A percentile compares a stretch with the other conserved stretches of the same genome.
These are phyloP conservation scores for Picea glauca DNA, from an alignment of 75 land plant genomes.

Conservation along the genomic window DNA sequence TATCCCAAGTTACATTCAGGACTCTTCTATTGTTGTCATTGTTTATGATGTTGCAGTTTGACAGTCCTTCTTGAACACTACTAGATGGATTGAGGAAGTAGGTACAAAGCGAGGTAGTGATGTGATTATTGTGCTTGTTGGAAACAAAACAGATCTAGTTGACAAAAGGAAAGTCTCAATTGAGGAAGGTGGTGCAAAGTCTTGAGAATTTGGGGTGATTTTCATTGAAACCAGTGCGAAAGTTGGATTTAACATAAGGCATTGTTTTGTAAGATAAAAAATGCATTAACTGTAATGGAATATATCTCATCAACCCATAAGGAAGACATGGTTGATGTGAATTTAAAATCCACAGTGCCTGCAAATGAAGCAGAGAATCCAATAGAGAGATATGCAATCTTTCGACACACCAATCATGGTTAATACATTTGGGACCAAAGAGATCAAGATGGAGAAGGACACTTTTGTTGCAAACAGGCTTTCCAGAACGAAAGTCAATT, in stretches of 20 bases:
- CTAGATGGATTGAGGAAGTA: constrained; percentile 62
- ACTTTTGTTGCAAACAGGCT: too few species aligned
- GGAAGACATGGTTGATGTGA: constrained; percentile 43
- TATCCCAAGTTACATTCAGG: constrained; percentile 52
- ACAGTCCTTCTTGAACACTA: constrained; percentile 61
- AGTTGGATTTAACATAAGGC: constrained; percentile 73
- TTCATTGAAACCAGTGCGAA: constrained; percentile 79
- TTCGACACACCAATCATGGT: too few species aligned
- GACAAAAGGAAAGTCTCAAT: constrained; percentile 74
- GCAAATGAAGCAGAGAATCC: constrained; percentile 28
- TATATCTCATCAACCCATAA: constrained; percentile 40
- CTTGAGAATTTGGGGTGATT: constrained; percentile 53
- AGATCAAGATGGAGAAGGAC: too few species aligned
- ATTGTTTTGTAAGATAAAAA: constrained; percentile 37
- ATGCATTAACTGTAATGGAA: constrained; percentile 49
- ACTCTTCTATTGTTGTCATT: constrained; percentile 45
- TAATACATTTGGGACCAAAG: too few species aligned
- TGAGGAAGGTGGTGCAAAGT: constrained; percentile 69
- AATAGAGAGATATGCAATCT: too few species aligned
- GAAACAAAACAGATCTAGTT: constrained; percentile 73
- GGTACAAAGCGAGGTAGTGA: constrained; percentile 73
- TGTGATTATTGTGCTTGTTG: constrained; percentile 78
- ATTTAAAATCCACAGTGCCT: constrained; percentile 27
- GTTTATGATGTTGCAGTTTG: constrained; percentile 51
- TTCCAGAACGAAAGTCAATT: too few species aligned